A percentile compares a stretch with the other conserved stretches of the same genome.
These are phyloP conservation scores for Penicillium tannophilum DNA, from an alignment of 495 filamentous ascomycete genomes.

Conservation along the genomic window DNA sequence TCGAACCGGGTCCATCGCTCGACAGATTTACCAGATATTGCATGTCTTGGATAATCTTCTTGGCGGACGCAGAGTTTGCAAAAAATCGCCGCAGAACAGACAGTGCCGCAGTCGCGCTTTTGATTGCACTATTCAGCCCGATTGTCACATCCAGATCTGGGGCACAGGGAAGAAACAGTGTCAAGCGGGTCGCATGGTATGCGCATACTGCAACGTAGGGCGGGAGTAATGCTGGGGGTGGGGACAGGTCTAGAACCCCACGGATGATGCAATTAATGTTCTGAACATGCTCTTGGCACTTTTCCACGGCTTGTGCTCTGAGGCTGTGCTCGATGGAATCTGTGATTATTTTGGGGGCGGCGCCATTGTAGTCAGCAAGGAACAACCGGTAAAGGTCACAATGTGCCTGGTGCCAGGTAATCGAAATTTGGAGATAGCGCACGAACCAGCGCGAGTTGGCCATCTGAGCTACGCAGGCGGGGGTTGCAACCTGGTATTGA, in stretches of 20 bases:
- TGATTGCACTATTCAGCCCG: constrained; percentile 3
- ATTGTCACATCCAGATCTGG: constrained; percentile 1
- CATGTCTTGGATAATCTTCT: constrained; percentile 13
- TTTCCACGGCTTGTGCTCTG: constrained; percentile 2
- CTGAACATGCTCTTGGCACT: constrained; percentile 11
- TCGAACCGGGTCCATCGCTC: background rate
- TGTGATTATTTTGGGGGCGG: constrained; percentile 19
- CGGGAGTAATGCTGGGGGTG: constrained; percentile 4
- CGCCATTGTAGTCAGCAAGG: constrained; percentile 20
- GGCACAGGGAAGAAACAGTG: constrained; percentile 14
- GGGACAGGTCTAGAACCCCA: constrained; percentile 1
- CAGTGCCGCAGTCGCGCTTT: constrained; percentile 6
- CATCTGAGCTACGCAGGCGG: background rate
- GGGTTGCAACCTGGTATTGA: constrained; percentile 3
- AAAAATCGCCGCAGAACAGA: constrained; percentile 11
- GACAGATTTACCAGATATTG: constrained; percentile 5
- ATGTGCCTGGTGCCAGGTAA: constrained; percentile 24
- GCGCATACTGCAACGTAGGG: constrained; percentile 19
- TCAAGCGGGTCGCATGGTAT: constrained; percentile 23
- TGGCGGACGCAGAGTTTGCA: background rate
- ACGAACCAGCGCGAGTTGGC: constrained; percentile 13
- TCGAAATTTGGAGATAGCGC: constrained; percentile 14
- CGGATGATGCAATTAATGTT: constrained; percentile 11
- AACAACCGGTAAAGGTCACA: constrained; percentile 28
- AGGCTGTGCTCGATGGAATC: constrained; percentile 9